phyloP scores from a whole-genome alignment of 2,329 filamentous ascomycete species.

The Cryphonectria japonica region DNA sequence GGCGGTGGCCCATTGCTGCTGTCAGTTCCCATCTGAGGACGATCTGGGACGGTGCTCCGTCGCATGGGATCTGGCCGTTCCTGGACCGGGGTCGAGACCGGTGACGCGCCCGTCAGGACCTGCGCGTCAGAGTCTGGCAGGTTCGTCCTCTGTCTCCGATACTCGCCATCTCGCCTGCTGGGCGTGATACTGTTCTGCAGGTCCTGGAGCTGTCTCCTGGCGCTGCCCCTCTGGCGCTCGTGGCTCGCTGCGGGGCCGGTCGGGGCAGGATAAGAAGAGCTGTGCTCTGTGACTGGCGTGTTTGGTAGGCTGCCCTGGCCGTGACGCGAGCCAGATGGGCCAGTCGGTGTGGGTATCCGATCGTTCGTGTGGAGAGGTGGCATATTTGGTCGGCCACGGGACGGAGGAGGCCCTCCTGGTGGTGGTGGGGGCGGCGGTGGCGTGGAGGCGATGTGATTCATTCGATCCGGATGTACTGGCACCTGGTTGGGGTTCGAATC shows the following conservation, averaged over 20 bases:
- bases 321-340: slow-evolving; percentile 33
- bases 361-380: slow-evolving; percentile 37
- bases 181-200: slow-evolving; percentile 52
- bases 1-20: slow-evolving; percentile 35
- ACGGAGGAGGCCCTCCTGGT: slow-evolving; percentile 6
- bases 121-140: slow-evolving; percentile 60
- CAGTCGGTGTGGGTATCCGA: slow-evolving; percentile 34
- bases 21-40: slow-evolving; percentile 31
- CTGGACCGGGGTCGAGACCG: slow-evolving; percentile 51
- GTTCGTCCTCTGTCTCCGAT: slow-evolving; percentile 39
- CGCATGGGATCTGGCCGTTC: slow-evolving; percentile 53
- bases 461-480: slow-evolving; percentile 55
- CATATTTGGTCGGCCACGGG: slow-evolving; percentile 31
- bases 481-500: slow-evolving; percentile 29
- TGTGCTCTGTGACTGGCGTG: slow-evolving; percentile 37
- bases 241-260: slow-evolving; percentile 41
- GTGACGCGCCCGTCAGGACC: slow-evolving; percentile 58
- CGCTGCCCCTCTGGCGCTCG: slow-evolving; percentile 44
- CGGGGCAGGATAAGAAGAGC: slow-evolving; percentile 31
- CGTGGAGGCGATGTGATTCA: slow-evolving; percentile 48
- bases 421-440: slow-evolving; percentile 41
- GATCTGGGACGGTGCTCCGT: slow-evolving; percentile 39
- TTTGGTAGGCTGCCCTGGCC: slow-evolving; percentile 36
- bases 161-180: slow-evolving; percentile 35
- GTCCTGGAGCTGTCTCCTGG: slow-evolving; percentile 56